phyloP scores from a whole-genome alignment of 768 basidiomycete species.

The Russula sp. region DNA sequence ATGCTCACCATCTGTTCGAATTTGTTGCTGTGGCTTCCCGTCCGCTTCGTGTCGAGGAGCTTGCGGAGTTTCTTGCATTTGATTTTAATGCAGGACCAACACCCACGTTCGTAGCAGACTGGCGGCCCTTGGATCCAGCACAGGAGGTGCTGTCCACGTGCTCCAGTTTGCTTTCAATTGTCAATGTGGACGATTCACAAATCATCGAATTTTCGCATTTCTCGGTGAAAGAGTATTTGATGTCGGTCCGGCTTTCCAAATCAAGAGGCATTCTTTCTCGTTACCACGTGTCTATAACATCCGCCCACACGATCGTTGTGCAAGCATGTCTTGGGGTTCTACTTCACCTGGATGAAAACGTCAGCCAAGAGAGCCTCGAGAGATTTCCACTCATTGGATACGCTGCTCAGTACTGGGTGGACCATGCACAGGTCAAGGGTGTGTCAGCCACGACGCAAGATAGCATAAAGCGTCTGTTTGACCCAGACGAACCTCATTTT shows the following conservation, averaged over 20 bases:
- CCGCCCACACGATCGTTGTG: neutral
- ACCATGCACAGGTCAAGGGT: neutral
- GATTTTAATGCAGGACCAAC: neutral
- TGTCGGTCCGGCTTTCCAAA: neutral
- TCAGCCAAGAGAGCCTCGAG: neutral
- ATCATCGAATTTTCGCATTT: neutral
- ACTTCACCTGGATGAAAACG: neutral
- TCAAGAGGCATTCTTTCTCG: neutral
- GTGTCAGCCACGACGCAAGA: neutral
- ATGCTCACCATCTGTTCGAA: neutral
- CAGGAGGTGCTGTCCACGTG: neutral
- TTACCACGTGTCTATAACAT: neutral
- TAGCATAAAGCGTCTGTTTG: neutral
- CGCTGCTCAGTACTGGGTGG: neutral
- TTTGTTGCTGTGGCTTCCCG: neutral
- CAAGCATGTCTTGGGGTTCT: neutral
- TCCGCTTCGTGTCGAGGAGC: neutral
- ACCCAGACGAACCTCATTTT: neutral
- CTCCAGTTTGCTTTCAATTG: neutral
- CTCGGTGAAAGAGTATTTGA: neutral
- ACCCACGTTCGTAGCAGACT: neutral
- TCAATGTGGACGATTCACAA: neutral
- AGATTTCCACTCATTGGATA: neutral
- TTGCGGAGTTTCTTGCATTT: neutral
- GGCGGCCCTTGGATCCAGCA: neutral